Evolutionary conservation across 768 basidiomycete genomes (phyloP), one percentile per base, ranked within the genome.

Genomic region (Candolleomyces efflorescens): DNA sequence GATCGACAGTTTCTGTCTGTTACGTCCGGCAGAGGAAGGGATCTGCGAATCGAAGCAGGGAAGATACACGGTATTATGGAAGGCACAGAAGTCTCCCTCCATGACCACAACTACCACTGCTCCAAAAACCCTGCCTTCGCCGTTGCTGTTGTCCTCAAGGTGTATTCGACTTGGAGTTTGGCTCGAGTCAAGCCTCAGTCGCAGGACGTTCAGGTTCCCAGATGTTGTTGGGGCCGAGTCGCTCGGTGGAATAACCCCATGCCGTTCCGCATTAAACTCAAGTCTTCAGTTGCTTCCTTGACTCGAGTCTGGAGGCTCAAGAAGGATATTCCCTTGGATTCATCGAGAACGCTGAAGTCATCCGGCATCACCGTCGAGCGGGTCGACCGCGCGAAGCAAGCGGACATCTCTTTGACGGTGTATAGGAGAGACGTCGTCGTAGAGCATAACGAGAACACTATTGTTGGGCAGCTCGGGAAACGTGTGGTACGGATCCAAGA

Each of bases 1-100:
- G 82, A 87, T 64, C 65, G 70, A 18, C 71, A 71, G 37, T 82
- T 80, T 56, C 74, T 83, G 53, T 69, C 78, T 13, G 76, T 79
- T 38, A 72, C 73, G 46, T 65, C 75, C 17, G 69, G 77, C 48
- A 69, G 70, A 32, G 72, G 75, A 20, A 65, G 63, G 13, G 63
- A 66, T 11, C 62, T 86, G 46, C 79, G 79, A 59, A 68, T 89
- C 32, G 79, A 79, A 36, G 78, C 81, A 38, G 87, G 87, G 12
- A 76, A 79, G 0, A 78, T 83, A 4, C 85, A 87, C 59, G 87
- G 87, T 1, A 72, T 89, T 18, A 76, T 79, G n/a, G 78, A 80
- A 59, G 87, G 85, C 48, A 84, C 79, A 9, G 82, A 86, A 60
- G 77, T 89, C 59, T 79, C 77, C 41, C 47, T 89, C 20, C 85